Base-by-base conservation (phyloP, 495 filamentous ascomycete genomes). In the Staphylotrichum tortipilum region DNA sequence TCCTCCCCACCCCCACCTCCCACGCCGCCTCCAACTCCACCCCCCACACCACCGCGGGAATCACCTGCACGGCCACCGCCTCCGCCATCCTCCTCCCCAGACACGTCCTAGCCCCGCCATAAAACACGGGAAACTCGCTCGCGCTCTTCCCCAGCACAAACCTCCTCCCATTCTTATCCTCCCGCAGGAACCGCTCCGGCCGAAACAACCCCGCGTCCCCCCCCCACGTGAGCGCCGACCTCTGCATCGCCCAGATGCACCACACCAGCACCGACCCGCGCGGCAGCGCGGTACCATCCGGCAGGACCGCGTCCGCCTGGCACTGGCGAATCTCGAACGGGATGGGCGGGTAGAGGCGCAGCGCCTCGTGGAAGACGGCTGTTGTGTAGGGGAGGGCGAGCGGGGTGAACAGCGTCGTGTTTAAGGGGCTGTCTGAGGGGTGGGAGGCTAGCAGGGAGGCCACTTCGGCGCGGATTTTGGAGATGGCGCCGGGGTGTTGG, bases 31-130 rank as follows among this genome's bases (percentile, higher is more conserved):
- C 54, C 45, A 81, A 77, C 5, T 78, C 68, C 50, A 78, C 80
- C 23, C 58, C 45, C 42, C 68, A 65, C 4, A 72, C 59, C 58
- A 79, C 57, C 0, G 63, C 63, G 4, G 74, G 68, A 30, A 80
- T 68, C 17, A 78, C 75, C 56, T 78, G 69, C 4, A 72, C 67
- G 1, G 73, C 77, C 33, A 81, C 65, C 21, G 70, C 47, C 56
- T 82, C 79, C 3, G 79, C 79, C 78, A 81, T 79, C 54, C 69
- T 76, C 63, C 76, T 78, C 11, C 79, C 78, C 30, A 81, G 59
- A 53, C 79, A 82, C 2, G 71, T 68, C 47, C 79, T 66, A 6
- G 74, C 67, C 1, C 79, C 79, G 12, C 76, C 79, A 38, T 82
- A 80, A 54, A 82, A 82, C 9, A 82, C 79, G 2, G 79, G 77